These are phyloP conservation scores for Debaryomycetaceae sp. DNA, from an alignment of 1,139 yeast genomes.

Conservation along the genomic window DNA sequence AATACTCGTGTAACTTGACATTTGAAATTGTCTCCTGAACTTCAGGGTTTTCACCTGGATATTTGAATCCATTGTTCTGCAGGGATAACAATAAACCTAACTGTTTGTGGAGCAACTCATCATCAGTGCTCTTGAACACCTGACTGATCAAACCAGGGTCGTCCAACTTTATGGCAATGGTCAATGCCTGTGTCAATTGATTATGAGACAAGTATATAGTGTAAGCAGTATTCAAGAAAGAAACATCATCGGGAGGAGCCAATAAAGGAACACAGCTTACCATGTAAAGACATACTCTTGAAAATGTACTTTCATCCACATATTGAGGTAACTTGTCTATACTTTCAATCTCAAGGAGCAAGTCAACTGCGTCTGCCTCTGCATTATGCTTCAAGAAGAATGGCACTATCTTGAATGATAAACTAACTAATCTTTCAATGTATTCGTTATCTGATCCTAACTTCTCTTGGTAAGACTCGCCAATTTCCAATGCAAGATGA, in stretches of 20 bases:
- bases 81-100: slow-evolving; percentile 86
- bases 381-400: slow-evolving; percentile 93
- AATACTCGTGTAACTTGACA: slow-evolving; percentile 74
- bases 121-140: slow-evolving; percentile 74
- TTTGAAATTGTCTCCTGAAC: slow-evolving; percentile 88
- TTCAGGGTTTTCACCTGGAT: slow-evolving; percentile 62
- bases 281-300: slow-evolving; percentile 90
- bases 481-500: slow-evolving; percentile 91
- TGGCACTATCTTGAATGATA: slow-evolving; percentile 80
- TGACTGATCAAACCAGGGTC: slow-evolving; percentile 73
- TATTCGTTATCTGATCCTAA: slow-evolving; percentile 53
- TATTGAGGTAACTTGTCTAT: slow-evolving; percentile 78
- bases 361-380: slow-evolving; percentile 97
- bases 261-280: slow-evolving; percentile 92
- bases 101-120: slow-evolving; percentile 77
- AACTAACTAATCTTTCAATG: slow-evolving; percentile 49
- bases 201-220: slow-evolving; percentile 77
- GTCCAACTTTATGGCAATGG: slow-evolving; percentile 85
- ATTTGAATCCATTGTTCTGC: slow-evolving; percentile 76
- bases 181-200: slow-evolving; percentile 85
- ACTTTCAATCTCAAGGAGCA: slow-evolving; percentile 82
- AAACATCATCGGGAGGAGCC: slow-evolving; percentile 91
- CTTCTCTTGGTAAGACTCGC: slow-evolving; percentile 73
- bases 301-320: slow-evolving; percentile 81
- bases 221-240: slow-evolving; percentile 88